phyloP scores from a whole-genome alignment of 148 eudicot genomes.

The Spergularia marina region DNA sequence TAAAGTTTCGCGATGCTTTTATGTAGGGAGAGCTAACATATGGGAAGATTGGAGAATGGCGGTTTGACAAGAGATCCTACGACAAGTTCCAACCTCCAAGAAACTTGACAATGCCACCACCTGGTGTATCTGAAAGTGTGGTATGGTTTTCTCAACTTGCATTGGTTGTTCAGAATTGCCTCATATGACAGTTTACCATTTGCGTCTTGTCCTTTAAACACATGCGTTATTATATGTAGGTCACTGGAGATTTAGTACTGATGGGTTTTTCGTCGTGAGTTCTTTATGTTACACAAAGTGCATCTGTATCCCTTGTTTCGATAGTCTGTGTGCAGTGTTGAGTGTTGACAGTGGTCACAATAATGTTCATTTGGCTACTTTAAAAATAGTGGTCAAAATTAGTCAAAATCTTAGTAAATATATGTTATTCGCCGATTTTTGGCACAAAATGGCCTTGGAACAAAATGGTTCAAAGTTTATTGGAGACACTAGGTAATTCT shows the following conservation, averaged over 20 bases:
- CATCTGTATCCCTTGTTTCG: background rate
- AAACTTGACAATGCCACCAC: constrained; percentile 89
- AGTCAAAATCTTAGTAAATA: too few species aligned
- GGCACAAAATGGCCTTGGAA: too few species aligned
- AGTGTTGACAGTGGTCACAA: too few species aligned
- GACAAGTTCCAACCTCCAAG: constrained; percentile 63
- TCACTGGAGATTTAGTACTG: background rate
- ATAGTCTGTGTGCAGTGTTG: too few species aligned
- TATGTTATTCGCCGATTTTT: too few species aligned
- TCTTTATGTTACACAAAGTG: background rate
- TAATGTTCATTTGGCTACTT: too few species aligned
- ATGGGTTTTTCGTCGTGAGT: background rate
- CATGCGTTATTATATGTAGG: background rate
- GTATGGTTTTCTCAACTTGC: constrained; percentile 44
- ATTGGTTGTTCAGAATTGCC: background rate
- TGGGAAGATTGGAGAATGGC: constrained; percentile 97
- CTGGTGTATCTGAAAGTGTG: constrained; percentile 98
- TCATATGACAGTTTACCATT: background rate
- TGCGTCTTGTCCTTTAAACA: background rate
- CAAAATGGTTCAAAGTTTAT: too few species aligned
- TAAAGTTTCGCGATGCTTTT: constrained; percentile 9
- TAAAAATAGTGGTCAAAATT: too few species aligned
- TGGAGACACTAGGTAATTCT: too few species aligned
- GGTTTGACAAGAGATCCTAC: constrained; percentile 95
- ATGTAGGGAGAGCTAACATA: constrained; percentile 81